phyloP scores from a whole-genome alignment of 1,284 basidiomycete genomes.

The Cronartium quercuum region DNA sequence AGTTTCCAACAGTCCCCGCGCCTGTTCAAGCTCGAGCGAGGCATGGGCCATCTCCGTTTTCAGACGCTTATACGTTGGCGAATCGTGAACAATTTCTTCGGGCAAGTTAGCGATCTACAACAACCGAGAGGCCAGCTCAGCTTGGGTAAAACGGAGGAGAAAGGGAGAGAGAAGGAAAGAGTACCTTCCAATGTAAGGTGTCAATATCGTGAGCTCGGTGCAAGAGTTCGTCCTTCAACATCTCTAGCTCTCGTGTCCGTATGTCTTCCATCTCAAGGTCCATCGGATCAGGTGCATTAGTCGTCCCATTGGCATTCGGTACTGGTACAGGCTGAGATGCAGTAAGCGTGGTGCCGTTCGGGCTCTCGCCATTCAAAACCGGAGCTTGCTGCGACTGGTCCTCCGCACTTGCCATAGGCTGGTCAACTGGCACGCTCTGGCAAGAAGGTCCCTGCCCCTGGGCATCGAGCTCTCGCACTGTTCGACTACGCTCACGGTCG shows the following conservation, averaged over 20 bases:
- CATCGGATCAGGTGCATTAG: too few species aligned
- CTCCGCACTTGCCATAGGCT: too few species aligned
- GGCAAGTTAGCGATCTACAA: slow-evolving; percentile 43
- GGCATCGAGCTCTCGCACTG: slow-evolving; percentile 44
- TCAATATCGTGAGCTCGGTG: slow-evolving; percentile 39
- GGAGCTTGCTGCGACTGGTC: neutral
- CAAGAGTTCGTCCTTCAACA: slow-evolving; percentile 39
- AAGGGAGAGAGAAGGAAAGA: neutral
- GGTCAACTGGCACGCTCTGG: slow-evolving; percentile 9
- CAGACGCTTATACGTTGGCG: slow-evolving; percentile 42
- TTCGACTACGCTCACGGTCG: slow-evolving; percentile 43
- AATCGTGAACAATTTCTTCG: slow-evolving; percentile 44
- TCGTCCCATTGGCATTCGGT: slow-evolving; percentile 21
- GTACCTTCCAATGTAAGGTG: slow-evolving; percentile 36
- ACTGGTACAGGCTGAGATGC: slow-evolving; percentile 18
- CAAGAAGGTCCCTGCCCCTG: slow-evolving; percentile 28
- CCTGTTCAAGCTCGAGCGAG: slow-evolving; percentile 42
- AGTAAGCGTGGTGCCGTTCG: slow-evolving; percentile 19
- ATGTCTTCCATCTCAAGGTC: slow-evolving; percentile 38
- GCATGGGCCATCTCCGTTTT: slow-evolving; percentile 42
- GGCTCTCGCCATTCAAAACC: slow-evolving; percentile 8
- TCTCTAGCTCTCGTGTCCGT: slow-evolving; percentile 39
- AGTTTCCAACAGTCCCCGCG: slow-evolving; percentile 41
- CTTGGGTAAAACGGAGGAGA: neutral
- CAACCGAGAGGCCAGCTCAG: neutral